A percentile compares a stretch with the other conserved stretches of the same genome.
phyloP scores from a whole-genome alignment of 2,329 filamentous ascomycete species.

The Albophoma yamanashiensis region DNA sequence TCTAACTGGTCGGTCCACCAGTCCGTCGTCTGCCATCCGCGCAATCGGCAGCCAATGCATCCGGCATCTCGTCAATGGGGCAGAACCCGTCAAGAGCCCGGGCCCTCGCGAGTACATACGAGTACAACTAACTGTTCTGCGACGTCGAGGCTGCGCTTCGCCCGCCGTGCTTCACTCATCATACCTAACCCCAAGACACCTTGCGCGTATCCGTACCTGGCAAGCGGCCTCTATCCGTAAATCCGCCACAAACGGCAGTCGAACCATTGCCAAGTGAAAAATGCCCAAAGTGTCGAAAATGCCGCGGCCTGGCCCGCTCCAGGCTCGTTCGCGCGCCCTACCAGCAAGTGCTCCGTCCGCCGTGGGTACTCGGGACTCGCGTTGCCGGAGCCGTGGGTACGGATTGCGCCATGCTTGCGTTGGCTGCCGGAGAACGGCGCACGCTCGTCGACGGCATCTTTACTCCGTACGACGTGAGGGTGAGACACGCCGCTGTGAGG shows the following conservation, averaged over 20 bases:
- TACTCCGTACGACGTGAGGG: background rate
- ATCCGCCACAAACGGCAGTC: background rate
- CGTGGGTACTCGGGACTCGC: background rate
- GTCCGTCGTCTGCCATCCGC: background rate
- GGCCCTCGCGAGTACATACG: background rate
- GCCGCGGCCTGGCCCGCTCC: background rate
- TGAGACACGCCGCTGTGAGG: background rate
- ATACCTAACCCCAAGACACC: no score
- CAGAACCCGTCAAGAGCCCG: no score
- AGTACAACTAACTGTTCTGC: no score
- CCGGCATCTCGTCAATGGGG: background rate
- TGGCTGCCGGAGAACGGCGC: background rate
- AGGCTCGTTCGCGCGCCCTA: background rate
- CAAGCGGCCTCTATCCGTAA: no score
- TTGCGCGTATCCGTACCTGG: no score
- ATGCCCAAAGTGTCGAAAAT: background rate
- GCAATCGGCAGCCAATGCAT: background rate
- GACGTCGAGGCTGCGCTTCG: no score
- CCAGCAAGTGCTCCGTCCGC: background rate
- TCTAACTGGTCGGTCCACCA: background rate
- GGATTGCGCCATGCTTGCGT: background rate
- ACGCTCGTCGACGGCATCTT: background rate
- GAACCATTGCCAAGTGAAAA: background rate
- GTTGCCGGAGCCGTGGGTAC: background rate
- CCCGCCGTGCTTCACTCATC: no score